Conservation (phyloP, 2,329 filamentous ascomycete genomes). For the Tricladium varicosporioides region DNA sequence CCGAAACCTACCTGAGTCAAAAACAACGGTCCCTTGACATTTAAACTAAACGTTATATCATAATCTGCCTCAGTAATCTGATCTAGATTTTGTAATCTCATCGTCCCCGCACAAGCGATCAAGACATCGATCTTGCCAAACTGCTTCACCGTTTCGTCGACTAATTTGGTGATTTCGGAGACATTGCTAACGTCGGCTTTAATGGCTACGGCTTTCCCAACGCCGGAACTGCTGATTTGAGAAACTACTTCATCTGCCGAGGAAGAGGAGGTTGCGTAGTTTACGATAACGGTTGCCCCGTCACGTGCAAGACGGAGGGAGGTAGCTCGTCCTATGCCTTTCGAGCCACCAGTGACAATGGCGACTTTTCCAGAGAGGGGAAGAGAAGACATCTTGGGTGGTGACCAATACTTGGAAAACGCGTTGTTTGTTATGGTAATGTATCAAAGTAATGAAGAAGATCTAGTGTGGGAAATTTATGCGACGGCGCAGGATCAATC, state of each 20-base stretch:
- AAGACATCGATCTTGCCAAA: constrained; percentile 59
- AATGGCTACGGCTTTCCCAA: constrained; percentile 49
- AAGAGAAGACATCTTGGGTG: constrained; percentile 17
- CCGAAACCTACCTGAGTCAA: constrained; percentile 39
- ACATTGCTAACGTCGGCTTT: constrained; percentile 53
- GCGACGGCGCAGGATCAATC: no score
- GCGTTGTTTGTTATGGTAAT: neutral
- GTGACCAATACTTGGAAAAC: neutral
- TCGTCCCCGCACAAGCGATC: constrained; percentile 53
- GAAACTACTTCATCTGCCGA: constrained; percentile 49
- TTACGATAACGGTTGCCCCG: constrained; percentile 57
- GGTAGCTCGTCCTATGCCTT: constrained; percentile 59
- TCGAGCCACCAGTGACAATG: constrained; percentile 43
- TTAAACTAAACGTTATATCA: constrained; percentile 48
- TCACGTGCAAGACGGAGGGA: constrained; percentile 54
- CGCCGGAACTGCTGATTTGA: constrained; percentile 39
- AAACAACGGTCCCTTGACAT: constrained; percentile 58
- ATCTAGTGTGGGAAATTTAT: no score
- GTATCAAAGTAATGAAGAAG: no score
- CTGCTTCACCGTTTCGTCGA: constrained; percentile 45
- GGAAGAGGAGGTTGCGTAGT: constrained; percentile 49
- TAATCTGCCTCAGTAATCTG: constrained; percentile 49
- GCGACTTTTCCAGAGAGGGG: constrained; percentile 30
- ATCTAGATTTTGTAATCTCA: constrained; percentile 49
- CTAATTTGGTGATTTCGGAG: constrained; percentile 45